A percentile compares a stretch with the other conserved stretches of the same genome.
phyloP scores from a whole-genome alignment of 2,329 filamentous ascomycete species.

The Sporothrix luriei region DNA sequence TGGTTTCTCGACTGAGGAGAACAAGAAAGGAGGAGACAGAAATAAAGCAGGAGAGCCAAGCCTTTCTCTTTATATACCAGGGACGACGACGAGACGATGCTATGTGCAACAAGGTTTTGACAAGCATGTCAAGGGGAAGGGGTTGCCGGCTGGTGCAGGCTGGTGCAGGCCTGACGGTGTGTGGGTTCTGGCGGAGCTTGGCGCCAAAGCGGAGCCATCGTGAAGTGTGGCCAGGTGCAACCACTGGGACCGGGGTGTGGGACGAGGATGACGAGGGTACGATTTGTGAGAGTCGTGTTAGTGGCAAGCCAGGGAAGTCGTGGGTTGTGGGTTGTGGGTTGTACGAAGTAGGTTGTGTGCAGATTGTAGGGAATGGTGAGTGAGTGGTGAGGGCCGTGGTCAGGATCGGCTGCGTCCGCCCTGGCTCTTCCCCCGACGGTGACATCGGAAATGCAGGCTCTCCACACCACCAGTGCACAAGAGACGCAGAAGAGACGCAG shows the following conservation, averaged over 20 bases:
- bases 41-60: constrained; percentile 27
- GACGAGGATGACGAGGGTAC: background rate
- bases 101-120: constrained; percentile 24
- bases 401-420: constrained; percentile 1
- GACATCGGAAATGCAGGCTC: background rate
- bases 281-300: constrained; percentile 16
- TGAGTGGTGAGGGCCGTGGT: background rate
- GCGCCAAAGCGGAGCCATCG: constrained; percentile 29
- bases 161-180: constrained; percentile 23
- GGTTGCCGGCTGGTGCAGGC: constrained; percentile 13
- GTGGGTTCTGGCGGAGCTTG: constrained; percentile 21
- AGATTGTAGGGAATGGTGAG: too few relatives aligned
- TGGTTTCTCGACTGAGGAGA: constrained; percentile 35
- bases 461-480: background rate
- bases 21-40: constrained; percentile 21
- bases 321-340: background rate
- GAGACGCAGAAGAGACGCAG: background rate
- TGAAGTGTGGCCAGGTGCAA: constrained; percentile 1
- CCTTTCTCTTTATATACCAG: constrained; percentile 31
- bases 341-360: background rate
- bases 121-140: constrained; percentile 27
- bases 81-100: constrained; percentile 17
- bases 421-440: background rate
- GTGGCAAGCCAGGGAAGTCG: background rate
- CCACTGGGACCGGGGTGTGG: background rate